Base-by-base conservation (phyloP, 2,329 filamentous ascomycete genomes). In the Nectriaceae sp. region DNA sequence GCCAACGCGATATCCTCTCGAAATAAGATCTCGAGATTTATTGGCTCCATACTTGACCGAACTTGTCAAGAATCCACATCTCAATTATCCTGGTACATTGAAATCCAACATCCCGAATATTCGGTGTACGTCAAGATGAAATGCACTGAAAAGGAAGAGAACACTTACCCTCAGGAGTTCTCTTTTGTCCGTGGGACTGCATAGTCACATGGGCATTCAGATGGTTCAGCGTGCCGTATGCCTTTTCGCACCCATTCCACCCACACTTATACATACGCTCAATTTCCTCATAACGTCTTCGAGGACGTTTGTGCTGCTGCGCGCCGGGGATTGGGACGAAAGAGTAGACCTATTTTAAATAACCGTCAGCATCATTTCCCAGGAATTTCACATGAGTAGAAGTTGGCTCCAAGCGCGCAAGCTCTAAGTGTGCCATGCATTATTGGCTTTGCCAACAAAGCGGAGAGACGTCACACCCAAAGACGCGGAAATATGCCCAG, bases 191-290 rank as follows among this genome's bases (percentile, higher is more conserved):
- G 63, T 99, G 94, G 52, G 90, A 94, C 70, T 99, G 94, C 94
- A 97, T 97, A 13, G 94, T 97, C 41, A 99, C 94, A 66, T 99
- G 94, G 33, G 94, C 94, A 66, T 99, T 99, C 60, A 99, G 71
- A 69, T 99, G 94, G 70, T 99, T 99, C 53, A 99, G 75, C 40
- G 94, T 99, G 51, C 94, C 94, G 61, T 99, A 99, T 3, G 94
- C 94, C 75, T 99, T 99, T 72, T 99, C 94, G 66, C 94, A 99
- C 8, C 92, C 92, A 57, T 97, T 93, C 90, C 91, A 97, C 21
- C 93, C 94, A 66, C 94, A 99, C 73, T 97, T 97, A 78, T 99
- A 97, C 94, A 99, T 97, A 66, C 94, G 87, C 76, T 99, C 94
- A 62, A 99, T 99, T 69, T 99, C 94, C 72, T 99, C 94, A 64